Conservation (phyloP, 768 basidiomycete genomes). For the Auriscalpium microsporum region DNA sequence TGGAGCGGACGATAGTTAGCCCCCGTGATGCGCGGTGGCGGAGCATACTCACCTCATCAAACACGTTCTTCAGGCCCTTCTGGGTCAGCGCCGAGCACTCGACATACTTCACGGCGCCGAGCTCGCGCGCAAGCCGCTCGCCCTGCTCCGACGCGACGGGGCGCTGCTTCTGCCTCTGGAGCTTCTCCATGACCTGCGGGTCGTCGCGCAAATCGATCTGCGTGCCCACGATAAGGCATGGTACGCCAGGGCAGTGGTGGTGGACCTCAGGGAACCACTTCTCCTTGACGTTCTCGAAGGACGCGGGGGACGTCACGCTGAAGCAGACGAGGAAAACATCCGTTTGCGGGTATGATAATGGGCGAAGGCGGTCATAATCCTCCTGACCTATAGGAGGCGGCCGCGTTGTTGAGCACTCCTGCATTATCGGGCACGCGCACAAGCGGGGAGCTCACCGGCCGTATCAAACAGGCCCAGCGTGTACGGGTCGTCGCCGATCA, state of each 20-base stretch:
- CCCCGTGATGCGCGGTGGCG: neutral
- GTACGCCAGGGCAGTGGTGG: conserved; percentile 98
- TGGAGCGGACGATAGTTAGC: neutral
- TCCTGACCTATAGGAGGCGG: conserved; percentile 68
- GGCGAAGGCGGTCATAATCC: conserved; percentile 98
- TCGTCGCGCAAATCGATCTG: conserved; percentile 97
- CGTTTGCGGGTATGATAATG: conserved; percentile 98
- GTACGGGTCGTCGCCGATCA: conserved; percentile 99
- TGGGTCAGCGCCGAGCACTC: conserved; percentile 99
- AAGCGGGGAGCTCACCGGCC: conserved; percentile 60
- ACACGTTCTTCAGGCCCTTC: conserved; percentile 99
- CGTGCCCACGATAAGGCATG: conserved; percentile 98
- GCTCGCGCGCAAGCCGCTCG: conserved; percentile 90
- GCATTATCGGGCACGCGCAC: neutral
- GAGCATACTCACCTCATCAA: conserved; percentile 78
- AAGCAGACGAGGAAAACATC: conserved; percentile 99
- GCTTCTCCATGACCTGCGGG: conserved; percentile 86
- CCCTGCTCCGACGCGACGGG: conserved; percentile 85
- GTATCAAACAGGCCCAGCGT: conserved; percentile 98
- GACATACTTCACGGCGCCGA: conserved; percentile 98
- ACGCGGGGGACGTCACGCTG: conserved; percentile 96
- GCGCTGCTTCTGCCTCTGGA: conserved; percentile 91
- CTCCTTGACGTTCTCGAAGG: conserved; percentile 99
- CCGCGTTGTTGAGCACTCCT: conserved; percentile 8
- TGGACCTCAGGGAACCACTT: conserved; percentile 99